These are phyloP conservation scores for Ophiocordyceps camponoti-floridani DNA, from an alignment of 2,329 filamentous ascomycete species.

Conservation along the genomic window DNA sequence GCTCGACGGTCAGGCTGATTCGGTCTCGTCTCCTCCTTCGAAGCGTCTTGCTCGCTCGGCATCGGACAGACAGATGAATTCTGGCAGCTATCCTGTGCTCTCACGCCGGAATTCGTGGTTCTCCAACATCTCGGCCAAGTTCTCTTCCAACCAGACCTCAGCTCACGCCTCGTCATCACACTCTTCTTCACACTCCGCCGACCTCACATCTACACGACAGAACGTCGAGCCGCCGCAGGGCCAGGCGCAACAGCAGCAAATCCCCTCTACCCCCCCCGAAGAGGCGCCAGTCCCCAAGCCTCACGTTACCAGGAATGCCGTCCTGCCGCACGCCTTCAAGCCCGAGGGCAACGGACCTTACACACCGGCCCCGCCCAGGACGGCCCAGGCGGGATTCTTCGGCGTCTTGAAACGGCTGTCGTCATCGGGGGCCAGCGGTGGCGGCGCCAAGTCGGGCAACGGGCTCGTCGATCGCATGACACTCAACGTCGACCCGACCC, in stretches of 20 bases:
- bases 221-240: not conserved
- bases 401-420: constrained; percentile 71
- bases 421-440: constrained; percentile 33
- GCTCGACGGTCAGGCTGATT: not conserved
- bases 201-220: constrained; percentile 1
- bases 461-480: constrained; percentile 64
- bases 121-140: constrained; percentile 81
- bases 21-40: not conserved
- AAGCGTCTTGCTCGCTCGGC: constrained; percentile 2
- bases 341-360: constrained; percentile 47
- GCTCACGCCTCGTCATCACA: constrained; percentile 10
- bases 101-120: constrained; percentile 72
- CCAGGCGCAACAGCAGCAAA: constrained; percentile 1
- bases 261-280: constrained; percentile 11
- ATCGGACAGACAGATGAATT: constrained; percentile 13
- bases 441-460: constrained; percentile 23
- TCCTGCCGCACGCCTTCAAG: constrained; percentile 37
- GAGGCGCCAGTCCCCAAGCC: constrained; percentile 30
- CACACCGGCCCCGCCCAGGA: constrained; percentile 56
- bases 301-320: constrained; percentile 35
- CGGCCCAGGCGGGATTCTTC: constrained; percentile 52
- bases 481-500: constrained; percentile 67
- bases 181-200: constrained; percentile 1
- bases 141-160: constrained; percentile 34
- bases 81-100: constrained; percentile 14